Evolutionary conservation across 176 grass and related monocot genomes (phyloP), one percentile per base, ranked within the genome.

Genomic region (Miscanthus lutarioriparius): DNA sequence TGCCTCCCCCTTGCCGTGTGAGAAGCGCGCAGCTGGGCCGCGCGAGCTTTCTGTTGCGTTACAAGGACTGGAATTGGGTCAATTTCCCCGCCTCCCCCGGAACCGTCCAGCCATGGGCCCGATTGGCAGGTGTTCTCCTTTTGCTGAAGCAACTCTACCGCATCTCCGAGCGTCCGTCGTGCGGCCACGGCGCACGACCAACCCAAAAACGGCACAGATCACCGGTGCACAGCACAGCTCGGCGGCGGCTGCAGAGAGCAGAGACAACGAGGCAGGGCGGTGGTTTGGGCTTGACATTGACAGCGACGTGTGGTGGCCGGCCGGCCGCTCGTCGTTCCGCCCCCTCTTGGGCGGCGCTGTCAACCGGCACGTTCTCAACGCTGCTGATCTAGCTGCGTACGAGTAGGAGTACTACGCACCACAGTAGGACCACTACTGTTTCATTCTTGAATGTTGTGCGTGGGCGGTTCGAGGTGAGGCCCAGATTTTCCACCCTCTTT

Each of bases 281-380:
- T 25, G 38, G 37, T 70, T 70, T 1, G 12, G 22, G 67, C 9
- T n/a, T 58, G 56, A 4, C 56, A 59, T 16, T 7, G 39, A 38
- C 36, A 7, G 36, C 37, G 1, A 41, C 37, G 19, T 6, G 8
- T 10, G 8, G 1, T 13, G 13, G 30, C 64, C 7, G 28, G 8
- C 20, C 8, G 19, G 19, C n/a, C 44, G 44, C 19, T 4, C 65
- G 65, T 8, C 66, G 35, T 69, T 70, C 38, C 36, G 22, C 2
- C 23, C 6, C 19, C 20, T 68, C 33, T 36, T 39, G 8, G 17
- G 1, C 22, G 4, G 9, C 9, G 40, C 40, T 17, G 70, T 73
- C 40, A 73, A 73, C 23, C 6, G 41, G 70, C 71, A 74, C 71
- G 71, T 49, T 28, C 43, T 20, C 71, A 30, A 74, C 71, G 41